Base-by-base conservation (phyloP, 192 early-diverging fungal species). In the Pilaira anomala region DNA sequence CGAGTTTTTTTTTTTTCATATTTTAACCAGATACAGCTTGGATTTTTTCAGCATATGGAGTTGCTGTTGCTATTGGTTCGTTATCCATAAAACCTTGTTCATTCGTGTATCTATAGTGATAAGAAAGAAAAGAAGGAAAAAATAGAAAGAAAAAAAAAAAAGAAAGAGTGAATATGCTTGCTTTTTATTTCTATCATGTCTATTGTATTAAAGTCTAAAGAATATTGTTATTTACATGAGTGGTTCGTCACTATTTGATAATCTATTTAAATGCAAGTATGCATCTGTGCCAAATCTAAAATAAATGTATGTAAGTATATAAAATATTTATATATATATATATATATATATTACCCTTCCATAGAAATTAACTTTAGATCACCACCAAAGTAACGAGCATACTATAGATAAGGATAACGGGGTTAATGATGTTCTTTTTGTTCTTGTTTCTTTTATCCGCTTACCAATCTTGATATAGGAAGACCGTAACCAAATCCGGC, bases 331-430 rank as follows among this genome's bases (percentile, higher is more conserved):
- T 18, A 29, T 46, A 33, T 36, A 36, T 36, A 9, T 36, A 9
- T 36, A n/a, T n/a, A n/a, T n/a, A n/a, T n/a, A 40, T 39, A 29
- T 69, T 79, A 91, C 67, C 94, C 94, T 76, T 96, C 96, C 94
- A 96, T 96, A 40, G 89, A 91, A 49, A 94, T 93, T 48, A 96
- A 78, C 70, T 89, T 87, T 63, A 98, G 76, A 74, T 98, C 93
- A 52, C 96, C 96, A 60, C 96, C 96, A 83, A 96, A 96, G 72
- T 98, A 98, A 25, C 94, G 87, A 5, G 96, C 91, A 78, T 98
- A 98, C 55, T 84, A 76, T 48, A 29, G 8, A 33, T 6, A 39
- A 22, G 18, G 21, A 41, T 41, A 36, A 22, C 39, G 33, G 25
- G 9, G 13, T 48, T 5, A 46, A 11, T 26, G 13, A 48, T n/a